Evolutionary conservation across 179 eudicot species (phyloP).

Genomic region (Carnegiea gigantea): DNA sequence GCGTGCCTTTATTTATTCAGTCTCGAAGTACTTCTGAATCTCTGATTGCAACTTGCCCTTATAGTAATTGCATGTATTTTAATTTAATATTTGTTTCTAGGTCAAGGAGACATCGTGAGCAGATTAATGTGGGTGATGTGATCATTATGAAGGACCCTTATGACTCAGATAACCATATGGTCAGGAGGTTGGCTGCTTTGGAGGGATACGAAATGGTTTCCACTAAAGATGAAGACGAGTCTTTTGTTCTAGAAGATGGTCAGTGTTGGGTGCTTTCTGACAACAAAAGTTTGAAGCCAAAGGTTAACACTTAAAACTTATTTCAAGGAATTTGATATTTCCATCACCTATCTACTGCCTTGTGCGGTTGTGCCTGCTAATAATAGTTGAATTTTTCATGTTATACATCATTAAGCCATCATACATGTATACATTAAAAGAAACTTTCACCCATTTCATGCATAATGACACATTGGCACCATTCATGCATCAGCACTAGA

Average conservation of each 20-base stretch:
- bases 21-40: slow-evolving; percentile 1
- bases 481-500: no score
- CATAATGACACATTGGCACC: background rate
- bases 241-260: slow-evolving; percentile 28
- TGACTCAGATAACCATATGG: slow-evolving; percentile 16
- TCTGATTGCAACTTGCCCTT: background rate
- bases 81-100: background rate
- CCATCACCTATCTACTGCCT: background rate
- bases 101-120: background rate
- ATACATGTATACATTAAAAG: no score
- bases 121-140: slow-evolving; percentile 28
- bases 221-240: slow-evolving; percentile 20
- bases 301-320: slow-evolving; percentile 16
- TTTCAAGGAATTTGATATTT: background rate
- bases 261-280: slow-evolving; percentile 34
- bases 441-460: background rate
- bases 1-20: background rate
- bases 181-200: slow-evolving; percentile 35
- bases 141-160: slow-evolving; percentile 25
- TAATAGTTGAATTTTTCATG: background rate
- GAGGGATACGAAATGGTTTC: slow-evolving; percentile 29
- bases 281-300: slow-evolving; percentile 20
- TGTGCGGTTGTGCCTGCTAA: background rate
- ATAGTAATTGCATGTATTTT: slow-evolving; percentile 7
- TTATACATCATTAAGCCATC: background rate